Evolutionary conservation across 2,329 filamentous ascomycete genomes (phyloP).

Genomic region (Thielaviopsis musarum): DNA sequence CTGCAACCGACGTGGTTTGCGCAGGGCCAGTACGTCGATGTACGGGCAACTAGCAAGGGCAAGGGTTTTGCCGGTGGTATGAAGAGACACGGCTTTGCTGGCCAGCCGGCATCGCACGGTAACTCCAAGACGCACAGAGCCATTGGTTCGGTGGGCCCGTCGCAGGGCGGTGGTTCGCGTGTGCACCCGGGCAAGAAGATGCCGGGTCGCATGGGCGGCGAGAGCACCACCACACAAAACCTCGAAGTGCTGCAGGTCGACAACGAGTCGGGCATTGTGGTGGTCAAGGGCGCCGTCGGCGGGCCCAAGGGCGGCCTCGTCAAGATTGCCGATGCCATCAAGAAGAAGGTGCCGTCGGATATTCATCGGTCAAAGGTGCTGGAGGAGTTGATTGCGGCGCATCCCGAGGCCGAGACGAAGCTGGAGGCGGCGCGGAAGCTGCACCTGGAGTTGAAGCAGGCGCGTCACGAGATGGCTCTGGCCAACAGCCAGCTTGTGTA

Average conservation of each 20-base stretch:
- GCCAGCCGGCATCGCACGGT: conserved; percentile 86
- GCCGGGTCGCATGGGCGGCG: conserved; percentile 86
- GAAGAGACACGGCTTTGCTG: conserved; percentile 84
- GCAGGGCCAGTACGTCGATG: conserved; percentile 80
- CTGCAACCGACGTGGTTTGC: conserved; percentile 84
- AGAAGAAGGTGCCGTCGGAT: conserved; percentile 49
- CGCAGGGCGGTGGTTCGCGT: conserved; percentile 81
- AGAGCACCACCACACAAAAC: conserved; percentile 81
- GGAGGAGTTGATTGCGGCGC: conserved; percentile 21
- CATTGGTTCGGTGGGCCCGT: conserved; percentile 76
- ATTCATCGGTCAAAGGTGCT: conserved; percentile 17
- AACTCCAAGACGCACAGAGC: conserved; percentile 87
- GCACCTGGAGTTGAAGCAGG: conserved; percentile 38
- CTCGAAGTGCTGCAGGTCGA: conserved; percentile 79
- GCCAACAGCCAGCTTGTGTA: conserved; percentile 17
- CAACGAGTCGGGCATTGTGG: conserved; percentile 67
- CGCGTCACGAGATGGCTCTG: conserved; percentile 20
- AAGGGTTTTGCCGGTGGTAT: conserved; percentile 95
- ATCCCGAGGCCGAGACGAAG: conserved; percentile 27
- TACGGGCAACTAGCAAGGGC: conserved; percentile 60
- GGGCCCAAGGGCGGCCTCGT: conserved; percentile 80
- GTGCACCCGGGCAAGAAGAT: conserved; percentile 96
- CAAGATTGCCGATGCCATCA: conserved; percentile 75
- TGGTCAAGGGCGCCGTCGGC: conserved; percentile 72
- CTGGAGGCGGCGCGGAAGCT: conserved; percentile 31